Evolutionary conservation across 176 grass and related monocot genomes (phyloP).

Genomic region (sorghum (Sorghum bicolor)): Sorghum_bicolor_NCBIv3 NC_012872.2:12175001-12175500

Average conservation of each 20-base stretch:
- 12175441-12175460: no score
- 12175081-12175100: neutral
- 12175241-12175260: neutral
- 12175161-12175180: conserved; percentile 47
- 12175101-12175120: neutral
- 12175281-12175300: no score
- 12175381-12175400: no score
- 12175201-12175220: neutral
- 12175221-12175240: neutral
- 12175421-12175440: no score
- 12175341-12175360: no score
- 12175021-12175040: conserved; percentile 8
- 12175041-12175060: neutral
- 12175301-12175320: no score
- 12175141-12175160: conserved; percentile 36
- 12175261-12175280: no score
- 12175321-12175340: no score
- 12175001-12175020: neutral
- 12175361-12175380: no score
- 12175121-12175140: conserved; percentile 41
- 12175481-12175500: no score
- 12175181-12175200: conserved; percentile 21
- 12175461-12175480: no score
- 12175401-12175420: no score
- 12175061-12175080: neutral